phyloP scores from a whole-genome alignment of 2,329 filamentous ascomycete genomes.

The Clathrospora elynae region DNA sequence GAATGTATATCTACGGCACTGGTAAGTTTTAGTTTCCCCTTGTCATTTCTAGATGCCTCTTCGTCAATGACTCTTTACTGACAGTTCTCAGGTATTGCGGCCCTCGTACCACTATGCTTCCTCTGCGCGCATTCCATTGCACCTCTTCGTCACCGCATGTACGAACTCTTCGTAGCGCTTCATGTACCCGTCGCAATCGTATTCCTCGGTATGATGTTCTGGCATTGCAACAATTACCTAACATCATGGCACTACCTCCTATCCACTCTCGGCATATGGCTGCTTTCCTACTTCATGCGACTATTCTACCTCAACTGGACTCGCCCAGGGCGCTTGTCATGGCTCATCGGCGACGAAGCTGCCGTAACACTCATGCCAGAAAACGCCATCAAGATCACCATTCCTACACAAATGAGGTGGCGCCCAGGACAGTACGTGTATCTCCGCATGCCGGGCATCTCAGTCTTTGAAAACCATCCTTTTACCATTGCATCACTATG shows the following conservation, averaged over 20 bases:
- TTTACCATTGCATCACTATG: constrained; percentile 94
- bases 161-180: constrained; percentile 82
- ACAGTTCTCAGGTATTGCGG: constrained; percentile 59
- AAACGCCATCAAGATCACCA: constrained; percentile 93
- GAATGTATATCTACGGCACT: constrained; percentile 80
- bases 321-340: constrained; percentile 77
- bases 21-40: constrained; percentile 56
- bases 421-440: constrained; percentile 94
- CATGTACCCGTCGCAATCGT: constrained; percentile 82
- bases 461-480: constrained; percentile 88
- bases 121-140: constrained; percentile 85
- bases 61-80: too few species aligned
- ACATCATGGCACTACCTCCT: constrained; percentile 89
- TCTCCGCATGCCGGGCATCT: constrained; percentile 89
- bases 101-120: constrained; percentile 78
- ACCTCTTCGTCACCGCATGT: constrained; percentile 74
- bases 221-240: constrained; percentile 93
- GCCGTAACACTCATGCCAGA: constrained; percentile 88
- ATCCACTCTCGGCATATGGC: constrained; percentile 79
- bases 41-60: too few species aligned
- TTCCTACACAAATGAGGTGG: constrained; percentile 92
- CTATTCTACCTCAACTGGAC: constrained; percentile 90
- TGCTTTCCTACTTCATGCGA: constrained; percentile 72
- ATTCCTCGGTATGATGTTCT: constrained; percentile 86
- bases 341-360: constrained; percentile 88